These are phyloP conservation scores for Cordyceps cateniannulata DNA, from an alignment of 2,329 filamentous ascomycete genomes.

Conservation along the genomic window DNA sequence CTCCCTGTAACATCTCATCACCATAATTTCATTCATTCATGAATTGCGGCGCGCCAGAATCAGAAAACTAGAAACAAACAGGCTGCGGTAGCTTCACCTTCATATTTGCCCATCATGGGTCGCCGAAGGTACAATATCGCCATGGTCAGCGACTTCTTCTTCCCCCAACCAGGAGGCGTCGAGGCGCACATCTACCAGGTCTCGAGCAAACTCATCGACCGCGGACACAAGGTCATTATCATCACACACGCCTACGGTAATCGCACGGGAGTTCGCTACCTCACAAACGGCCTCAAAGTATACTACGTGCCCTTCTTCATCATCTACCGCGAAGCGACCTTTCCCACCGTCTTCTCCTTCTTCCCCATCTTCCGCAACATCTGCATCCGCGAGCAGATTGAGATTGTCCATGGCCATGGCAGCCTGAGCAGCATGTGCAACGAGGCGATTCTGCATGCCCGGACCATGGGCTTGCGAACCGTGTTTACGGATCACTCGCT, in stretches of 20 bases:
- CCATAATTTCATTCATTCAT: neutral
- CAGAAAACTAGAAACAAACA: neutral
- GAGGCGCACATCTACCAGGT: constrained; percentile 99
- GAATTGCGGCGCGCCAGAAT: neutral
- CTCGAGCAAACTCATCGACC: constrained; percentile 91
- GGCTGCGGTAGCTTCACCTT: neutral
- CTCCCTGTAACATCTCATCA: neutral
- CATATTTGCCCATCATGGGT: constrained; percentile 34
- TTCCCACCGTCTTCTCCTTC: constrained; percentile 97
- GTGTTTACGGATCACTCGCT: constrained; percentile 97
- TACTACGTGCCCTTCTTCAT: constrained; percentile 96
- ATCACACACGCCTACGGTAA: constrained; percentile 94
- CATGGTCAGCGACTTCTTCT: constrained; percentile 99
- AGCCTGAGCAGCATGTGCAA: constrained; percentile 90
- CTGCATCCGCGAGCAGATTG: constrained; percentile 84
- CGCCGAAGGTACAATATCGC: constrained; percentile 61
- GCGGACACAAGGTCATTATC: constrained; percentile 95
- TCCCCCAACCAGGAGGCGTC: constrained; percentile 90
- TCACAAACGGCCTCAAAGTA: constrained; percentile 96
- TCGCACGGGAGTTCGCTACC: constrained; percentile 84
- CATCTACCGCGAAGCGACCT: constrained; percentile 87
- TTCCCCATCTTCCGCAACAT: constrained; percentile 98
- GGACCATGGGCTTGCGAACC: constrained; percentile 92
- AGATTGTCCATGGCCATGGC: constrained; percentile 97
- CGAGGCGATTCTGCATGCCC: constrained; percentile 87